These are phyloP conservation scores for Pedinophyceae sp. DNA, from an alignment of 139 green algal species.

Conservation along the genomic window DNA sequence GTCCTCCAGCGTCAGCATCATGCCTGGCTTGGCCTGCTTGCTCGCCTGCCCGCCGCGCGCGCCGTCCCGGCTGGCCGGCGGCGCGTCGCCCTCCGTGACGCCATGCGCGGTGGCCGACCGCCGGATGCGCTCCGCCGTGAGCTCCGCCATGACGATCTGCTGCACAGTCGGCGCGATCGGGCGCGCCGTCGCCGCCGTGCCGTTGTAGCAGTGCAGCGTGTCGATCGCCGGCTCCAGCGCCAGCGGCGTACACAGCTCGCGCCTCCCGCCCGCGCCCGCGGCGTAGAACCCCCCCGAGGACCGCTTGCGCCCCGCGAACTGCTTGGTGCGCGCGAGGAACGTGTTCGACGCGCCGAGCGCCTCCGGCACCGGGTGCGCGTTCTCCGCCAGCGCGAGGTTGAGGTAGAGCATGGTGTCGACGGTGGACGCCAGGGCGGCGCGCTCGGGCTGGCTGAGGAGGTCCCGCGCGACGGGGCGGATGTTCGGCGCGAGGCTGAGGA, in stretches of 20 bases:
- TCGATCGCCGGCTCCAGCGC: constrained; percentile 31
- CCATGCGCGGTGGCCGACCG: constrained; percentile 16
- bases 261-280: background rate
- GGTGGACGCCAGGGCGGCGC: background rate
- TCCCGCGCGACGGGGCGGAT: constrained; percentile 7
- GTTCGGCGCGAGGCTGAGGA: background rate
- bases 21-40: background rate
- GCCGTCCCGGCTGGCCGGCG: too few relatives aligned
- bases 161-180: constrained; percentile 30
- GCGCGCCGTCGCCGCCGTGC: background rate
- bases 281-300: background rate
- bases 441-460: constrained; percentile 6
- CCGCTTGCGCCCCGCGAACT: background rate
- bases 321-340: background rate
- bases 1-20: background rate
- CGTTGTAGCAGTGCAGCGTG: constrained; percentile 22
- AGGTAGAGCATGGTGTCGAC: constrained; percentile 13
- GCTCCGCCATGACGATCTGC: constrained; percentile 55
- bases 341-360: background rate
- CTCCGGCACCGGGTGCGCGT: background rate
- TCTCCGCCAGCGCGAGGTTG: background rate
- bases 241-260: constrained; percentile 5
- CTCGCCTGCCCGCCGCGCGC: background rate
- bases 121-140: constrained; percentile 44
- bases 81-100: background rate